Base-by-base conservation (phyloP, 1,284 basidiomycete genomes). In the Trichosporon sp. region DNA sequence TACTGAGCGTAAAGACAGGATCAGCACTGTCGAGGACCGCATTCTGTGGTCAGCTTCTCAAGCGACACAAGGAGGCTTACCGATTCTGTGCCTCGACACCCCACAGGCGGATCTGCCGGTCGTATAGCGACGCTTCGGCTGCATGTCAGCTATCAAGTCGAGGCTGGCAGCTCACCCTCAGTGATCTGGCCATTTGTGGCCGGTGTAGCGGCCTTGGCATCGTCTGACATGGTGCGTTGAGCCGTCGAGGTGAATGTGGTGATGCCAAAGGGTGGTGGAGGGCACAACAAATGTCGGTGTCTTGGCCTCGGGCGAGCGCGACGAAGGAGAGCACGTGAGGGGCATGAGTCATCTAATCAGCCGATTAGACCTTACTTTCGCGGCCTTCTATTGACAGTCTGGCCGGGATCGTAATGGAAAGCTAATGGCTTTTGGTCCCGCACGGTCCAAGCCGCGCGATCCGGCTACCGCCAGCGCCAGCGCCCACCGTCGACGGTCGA, bases 31-130 rank as follows among this genome's bases (percentile, higher is more conserved):
- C 13, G 95, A 90, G 73, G 90, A 92, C 70, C 94, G 87, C 91
- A 98, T 95, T 74, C 94, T 95, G 70, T 32, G 44, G 52, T 56
- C 63, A 61, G 56, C 29, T 21, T n/a, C 1, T 19, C 10, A 6
- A 23, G 36, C 19, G 16, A 21, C 11, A 46, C 37, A 16, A 13
- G 33, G 21, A 49, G 3, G 78, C 83, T 72, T 68, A 92, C 93
- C 88, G 86, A 80, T 95, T 93, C 79, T 99, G 95, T 29, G 96
- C 95, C 78, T 97, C 95, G 31, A 97, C 85, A 52, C 96, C 95
- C 95, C 95, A 99, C 66, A 98, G 82, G 29, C 96, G 87, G 82
- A 99, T 97, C 81, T 98, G 95, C 40, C 95, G 88, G 81, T 98
- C 95, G 78, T 99, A 98, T 31, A 97, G 81, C 5, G 89, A 89